phyloP scores from a whole-genome alignment of 352 stramenopile genomes.

The Globisporangium cystogenes region DNA sequence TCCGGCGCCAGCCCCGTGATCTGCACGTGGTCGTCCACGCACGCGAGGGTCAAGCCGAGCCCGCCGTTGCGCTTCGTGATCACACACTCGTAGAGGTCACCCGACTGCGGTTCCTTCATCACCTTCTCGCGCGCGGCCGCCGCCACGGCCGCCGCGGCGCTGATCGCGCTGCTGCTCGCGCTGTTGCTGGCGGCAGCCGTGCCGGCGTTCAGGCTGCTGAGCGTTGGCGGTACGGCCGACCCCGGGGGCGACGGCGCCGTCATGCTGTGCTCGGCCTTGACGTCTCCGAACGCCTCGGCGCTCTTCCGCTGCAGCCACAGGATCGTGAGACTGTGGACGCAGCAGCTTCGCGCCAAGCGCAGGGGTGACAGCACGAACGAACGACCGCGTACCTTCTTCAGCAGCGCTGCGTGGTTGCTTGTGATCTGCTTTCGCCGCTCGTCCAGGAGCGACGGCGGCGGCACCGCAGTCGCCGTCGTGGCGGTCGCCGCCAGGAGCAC shows the following conservation, averaged over 20 bases:
- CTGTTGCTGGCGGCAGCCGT: constrained; percentile 12
- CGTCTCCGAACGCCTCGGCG: constrained; percentile 34
- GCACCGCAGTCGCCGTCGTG: neutral
- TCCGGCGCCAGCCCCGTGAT: constrained; percentile 72
- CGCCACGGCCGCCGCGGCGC: constrained; percentile 17
- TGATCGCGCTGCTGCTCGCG: constrained; percentile 9
- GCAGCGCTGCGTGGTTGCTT: constrained; percentile 16
- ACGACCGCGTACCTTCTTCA: constrained; percentile 22
- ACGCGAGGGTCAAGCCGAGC: constrained; percentile 67
- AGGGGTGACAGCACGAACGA: neutral
- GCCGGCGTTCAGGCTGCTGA: constrained; percentile 20
- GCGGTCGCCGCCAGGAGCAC: neutral
- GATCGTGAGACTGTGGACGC: too few species aligned
- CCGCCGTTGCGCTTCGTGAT: constrained; percentile 79
- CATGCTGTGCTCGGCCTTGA: constrained; percentile 22
- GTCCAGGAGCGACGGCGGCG: constrained; percentile 14
- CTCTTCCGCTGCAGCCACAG: constrained; percentile 38
- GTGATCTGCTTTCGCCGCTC: constrained; percentile 20
- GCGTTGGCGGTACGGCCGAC: neutral
- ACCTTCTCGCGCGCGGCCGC: constrained; percentile 62
- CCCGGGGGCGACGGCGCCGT: constrained; percentile 11
- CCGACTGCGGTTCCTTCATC: constrained; percentile 78
- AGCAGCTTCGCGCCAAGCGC: constrained; percentile 3
- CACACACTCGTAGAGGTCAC: constrained; percentile 80
- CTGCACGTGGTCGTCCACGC: constrained; percentile 80